A percentile compares a stretch with the other conserved stretches of the same genome.
phyloP scores from a whole-genome alignment of 2,329 filamentous ascomycete genomes.

The Hymenoscyphus salicellus region DNA sequence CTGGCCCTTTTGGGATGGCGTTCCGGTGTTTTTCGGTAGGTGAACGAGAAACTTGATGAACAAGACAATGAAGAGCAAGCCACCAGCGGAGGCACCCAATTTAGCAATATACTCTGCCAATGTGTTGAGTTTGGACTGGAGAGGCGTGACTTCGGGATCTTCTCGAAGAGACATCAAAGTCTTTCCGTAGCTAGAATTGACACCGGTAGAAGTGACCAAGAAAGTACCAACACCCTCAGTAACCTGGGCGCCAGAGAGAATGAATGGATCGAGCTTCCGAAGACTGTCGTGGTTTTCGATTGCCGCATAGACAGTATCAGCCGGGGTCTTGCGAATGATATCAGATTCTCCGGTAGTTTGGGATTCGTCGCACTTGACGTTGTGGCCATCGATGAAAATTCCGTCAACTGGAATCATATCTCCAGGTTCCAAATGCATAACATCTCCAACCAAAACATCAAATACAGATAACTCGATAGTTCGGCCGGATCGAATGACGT shows the following conservation, averaged over 20 bases:
- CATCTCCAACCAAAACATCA: constrained; percentile 70
- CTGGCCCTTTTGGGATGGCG: constrained; percentile 56
- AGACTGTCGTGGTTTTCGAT: constrained; percentile 59
- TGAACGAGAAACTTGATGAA: constrained; percentile 73
- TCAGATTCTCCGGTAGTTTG: constrained; percentile 75
- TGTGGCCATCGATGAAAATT: constrained; percentile 65
- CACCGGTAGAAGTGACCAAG: constrained; percentile 70
- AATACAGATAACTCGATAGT: constrained; percentile 67
- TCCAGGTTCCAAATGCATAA: constrained; percentile 70
- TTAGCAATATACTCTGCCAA: constrained; percentile 80
- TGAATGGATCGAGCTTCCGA: constrained; percentile 73
- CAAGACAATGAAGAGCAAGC: constrained; percentile 73
- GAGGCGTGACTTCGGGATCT: constrained; percentile 72
- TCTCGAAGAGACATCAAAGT: constrained; percentile 76
- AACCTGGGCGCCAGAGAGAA: constrained; percentile 75
- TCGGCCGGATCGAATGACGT: constrained; percentile 71
- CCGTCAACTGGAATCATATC: constrained; percentile 71
- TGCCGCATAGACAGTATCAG: constrained; percentile 60
- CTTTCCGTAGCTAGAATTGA: constrained; percentile 72
- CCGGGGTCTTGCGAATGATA: constrained; percentile 63
- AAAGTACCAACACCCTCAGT: constrained; percentile 74
- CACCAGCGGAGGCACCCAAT: constrained; percentile 66
- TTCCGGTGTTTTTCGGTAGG: constrained; percentile 49
- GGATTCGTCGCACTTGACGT: constrained; percentile 69
- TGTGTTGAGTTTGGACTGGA: constrained; percentile 74